These are phyloP conservation scores for Fusarium abutilonis DNA, from an alignment of 2,329 filamentous ascomycete genomes.

Conservation along the genomic window DNA sequence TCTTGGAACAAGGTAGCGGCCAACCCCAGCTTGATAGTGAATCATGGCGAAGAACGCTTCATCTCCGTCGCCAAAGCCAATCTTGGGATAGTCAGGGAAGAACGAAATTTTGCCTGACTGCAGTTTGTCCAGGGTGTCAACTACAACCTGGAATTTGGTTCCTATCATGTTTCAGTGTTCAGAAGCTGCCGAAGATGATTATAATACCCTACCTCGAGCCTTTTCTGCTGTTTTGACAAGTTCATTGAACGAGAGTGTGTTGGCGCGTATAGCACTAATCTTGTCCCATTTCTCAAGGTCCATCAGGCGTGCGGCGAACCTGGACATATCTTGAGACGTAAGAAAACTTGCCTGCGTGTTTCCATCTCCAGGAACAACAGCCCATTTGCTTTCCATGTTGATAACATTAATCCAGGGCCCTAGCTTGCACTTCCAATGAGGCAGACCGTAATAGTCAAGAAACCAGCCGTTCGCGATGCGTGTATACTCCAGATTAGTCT, in stretches of 20 bases:
- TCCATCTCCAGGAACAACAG: constrained; percentile 29
- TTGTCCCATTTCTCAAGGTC: constrained; percentile 21
- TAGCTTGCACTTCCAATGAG: constrained; percentile 31
- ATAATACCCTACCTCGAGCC: constrained; percentile 8
- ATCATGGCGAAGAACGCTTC: constrained; percentile 37
- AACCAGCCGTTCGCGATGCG: constrained; percentile 41
- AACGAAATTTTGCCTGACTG: constrained; percentile 42
- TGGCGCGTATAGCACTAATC: constrained; percentile 19
- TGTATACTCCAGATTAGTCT: constrained; percentile 20
- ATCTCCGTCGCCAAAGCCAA: constrained; percentile 27
- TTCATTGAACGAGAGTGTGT: constrained; percentile 28
- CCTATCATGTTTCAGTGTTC: neutral
- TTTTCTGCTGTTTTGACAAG: constrained; percentile 24
- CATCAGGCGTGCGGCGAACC: constrained; percentile 33
- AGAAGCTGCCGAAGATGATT: rapidly evolving
- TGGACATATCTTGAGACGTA: constrained; percentile 37
- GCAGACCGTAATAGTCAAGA: constrained; percentile 45
- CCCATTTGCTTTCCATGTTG: constrained; percentile 41
- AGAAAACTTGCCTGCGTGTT: constrained; percentile 29
- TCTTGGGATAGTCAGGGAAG: constrained; percentile 30
- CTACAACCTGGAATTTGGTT: constrained; percentile 20
- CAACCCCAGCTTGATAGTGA: constrained; percentile 32
- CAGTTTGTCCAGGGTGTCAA: constrained; percentile 38
- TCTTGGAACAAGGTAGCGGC: constrained; percentile 16
- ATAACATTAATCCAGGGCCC: constrained; percentile 41